phyloP scores from a whole-genome alignment of 768 basidiomycete genomes.

The Calocybe cyanea region DNA sequence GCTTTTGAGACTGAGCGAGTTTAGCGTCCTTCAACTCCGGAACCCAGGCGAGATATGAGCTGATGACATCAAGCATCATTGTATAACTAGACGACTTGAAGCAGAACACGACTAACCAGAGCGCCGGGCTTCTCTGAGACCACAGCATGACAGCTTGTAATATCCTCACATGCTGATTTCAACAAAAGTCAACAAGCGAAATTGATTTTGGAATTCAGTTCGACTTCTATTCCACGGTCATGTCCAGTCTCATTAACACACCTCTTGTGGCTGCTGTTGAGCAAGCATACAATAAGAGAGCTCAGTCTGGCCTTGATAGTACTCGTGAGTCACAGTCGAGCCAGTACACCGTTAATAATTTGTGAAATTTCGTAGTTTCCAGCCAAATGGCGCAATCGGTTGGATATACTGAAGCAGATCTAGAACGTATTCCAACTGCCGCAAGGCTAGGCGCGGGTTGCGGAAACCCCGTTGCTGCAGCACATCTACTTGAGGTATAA shows the following conservation, averaged over 20 bases:
- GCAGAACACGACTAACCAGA: no score
- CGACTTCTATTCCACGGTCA: background rate
- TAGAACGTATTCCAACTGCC: slow-evolving; percentile 37
- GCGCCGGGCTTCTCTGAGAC: no score
- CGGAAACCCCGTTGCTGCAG: slow-evolving; percentile 47
- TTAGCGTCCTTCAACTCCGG: no score
- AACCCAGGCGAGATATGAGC: no score
- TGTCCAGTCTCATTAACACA: slow-evolving; percentile 4
- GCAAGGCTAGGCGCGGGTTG: slow-evolving; percentile 51
- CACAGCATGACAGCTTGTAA: no score
- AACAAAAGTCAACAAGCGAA: no score
- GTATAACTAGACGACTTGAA: no score
- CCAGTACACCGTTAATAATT: background rate
- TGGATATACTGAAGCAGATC: slow-evolving; percentile 43
- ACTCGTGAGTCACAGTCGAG: background rate
- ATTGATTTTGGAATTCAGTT: slow-evolving; percentile 5
- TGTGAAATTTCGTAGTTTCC: background rate
- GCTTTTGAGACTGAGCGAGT: no score
- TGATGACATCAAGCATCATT: no score
- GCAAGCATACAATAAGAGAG: slow-evolving; percentile 8
- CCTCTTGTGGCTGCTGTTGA: slow-evolving; percentile 5
- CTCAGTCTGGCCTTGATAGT: slow-evolving; percentile 15
- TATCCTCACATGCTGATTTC: no score
- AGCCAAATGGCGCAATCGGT: slow-evolving; percentile 35
- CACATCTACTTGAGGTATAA: slow-evolving; percentile 43